These are phyloP conservation scores for Cladophialophora bantiana DNA, from an alignment of 2,329 filamentous ascomycete genomes.

Conservation along the genomic window DNA sequence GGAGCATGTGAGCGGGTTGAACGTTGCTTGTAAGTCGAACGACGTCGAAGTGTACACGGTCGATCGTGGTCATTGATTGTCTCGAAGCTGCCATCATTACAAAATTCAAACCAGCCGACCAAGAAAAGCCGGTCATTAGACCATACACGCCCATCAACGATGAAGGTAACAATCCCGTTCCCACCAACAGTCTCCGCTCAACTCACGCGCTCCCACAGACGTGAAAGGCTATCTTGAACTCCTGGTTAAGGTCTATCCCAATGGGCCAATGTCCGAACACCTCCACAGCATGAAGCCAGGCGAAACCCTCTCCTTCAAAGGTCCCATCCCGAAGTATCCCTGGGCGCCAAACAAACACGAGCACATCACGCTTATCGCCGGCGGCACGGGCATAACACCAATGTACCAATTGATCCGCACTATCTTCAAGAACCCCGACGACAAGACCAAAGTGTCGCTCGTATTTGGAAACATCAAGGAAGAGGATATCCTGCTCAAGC, in stretches of 20 bases:
- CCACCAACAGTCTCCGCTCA: background rate
- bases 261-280: conserved; percentile 90
- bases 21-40: conserved; percentile 69
- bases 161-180: conserved; percentile 62
- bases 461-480: conserved; percentile 90
- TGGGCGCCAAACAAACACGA: conserved; percentile 93
- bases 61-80: conserved; percentile 9
- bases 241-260: conserved; percentile 88
- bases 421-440: conserved; percentile 94
- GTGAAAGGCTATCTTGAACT: conserved; percentile 83
- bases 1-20: conserved; percentile 82
- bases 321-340: conserved; percentile 90
- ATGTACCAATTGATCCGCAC: conserved; percentile 94
- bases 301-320: conserved; percentile 89
- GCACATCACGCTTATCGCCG: conserved; percentile 75
- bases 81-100: conserved; percentile 76
- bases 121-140: conserved; percentile 83
- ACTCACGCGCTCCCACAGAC: conserved; percentile 56
- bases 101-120: conserved; percentile 84
- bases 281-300: conserved; percentile 82
- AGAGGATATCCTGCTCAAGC: conserved; percentile 89
- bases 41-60: conserved; percentile 6
- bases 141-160: conserved; percentile 94
- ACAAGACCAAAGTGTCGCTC: conserved; percentile 97
- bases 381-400: conserved; percentile 94